phyloP scores from a whole-genome alignment of 345 rosid genomes.

The Adansonia digitata region DNA sequence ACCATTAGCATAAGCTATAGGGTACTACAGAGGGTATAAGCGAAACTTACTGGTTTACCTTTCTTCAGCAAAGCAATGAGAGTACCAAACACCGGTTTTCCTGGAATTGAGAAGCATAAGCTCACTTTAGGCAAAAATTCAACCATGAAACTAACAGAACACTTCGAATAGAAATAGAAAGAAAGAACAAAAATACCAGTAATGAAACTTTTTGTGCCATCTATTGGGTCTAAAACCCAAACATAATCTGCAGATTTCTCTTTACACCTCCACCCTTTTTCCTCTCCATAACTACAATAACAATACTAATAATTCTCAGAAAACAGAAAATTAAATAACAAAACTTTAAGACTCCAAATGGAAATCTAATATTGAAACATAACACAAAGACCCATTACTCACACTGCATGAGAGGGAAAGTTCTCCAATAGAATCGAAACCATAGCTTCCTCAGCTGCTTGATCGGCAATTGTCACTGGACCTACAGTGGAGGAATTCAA shows the following conservation, averaged over 20 bases:
- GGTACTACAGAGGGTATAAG: not conserved
- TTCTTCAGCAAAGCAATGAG: conserved; percentile 71
- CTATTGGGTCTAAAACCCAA: conserved; percentile 97
- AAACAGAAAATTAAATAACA: not conserved
- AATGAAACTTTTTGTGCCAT: conserved; percentile 94
- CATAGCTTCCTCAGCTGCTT: conserved; percentile 92
- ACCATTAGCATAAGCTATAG: not conserved
- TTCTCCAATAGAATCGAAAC: conserved; percentile 57
- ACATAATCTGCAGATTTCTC: conserved; percentile 78
- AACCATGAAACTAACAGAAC: not conserved
- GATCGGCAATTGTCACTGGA: conserved; percentile 96
- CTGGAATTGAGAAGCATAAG: conserved; percentile 34
- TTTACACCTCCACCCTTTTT: conserved; percentile 90
- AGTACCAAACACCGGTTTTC: conserved; percentile 89
- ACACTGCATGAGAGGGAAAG: conserved; percentile 92
- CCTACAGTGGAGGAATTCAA: conserved; percentile 37
- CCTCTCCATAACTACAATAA: conserved; percentile 81
- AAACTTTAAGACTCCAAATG: not conserved
- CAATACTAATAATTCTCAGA: conserved; percentile 17
- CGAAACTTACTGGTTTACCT: conserved; percentile 75
- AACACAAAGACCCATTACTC: conserved; percentile 23
- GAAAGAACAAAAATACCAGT: conserved; percentile 37
- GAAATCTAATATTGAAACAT: not conserved
- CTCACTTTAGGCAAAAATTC: conserved; percentile 7
- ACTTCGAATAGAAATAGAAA: not conserved